A percentile compares a stretch with the other conserved stretches of the same genome.
phyloP scores from a whole-genome alignment of 176 grass and related monocot genomes.

The Carex kokanica region DNA sequence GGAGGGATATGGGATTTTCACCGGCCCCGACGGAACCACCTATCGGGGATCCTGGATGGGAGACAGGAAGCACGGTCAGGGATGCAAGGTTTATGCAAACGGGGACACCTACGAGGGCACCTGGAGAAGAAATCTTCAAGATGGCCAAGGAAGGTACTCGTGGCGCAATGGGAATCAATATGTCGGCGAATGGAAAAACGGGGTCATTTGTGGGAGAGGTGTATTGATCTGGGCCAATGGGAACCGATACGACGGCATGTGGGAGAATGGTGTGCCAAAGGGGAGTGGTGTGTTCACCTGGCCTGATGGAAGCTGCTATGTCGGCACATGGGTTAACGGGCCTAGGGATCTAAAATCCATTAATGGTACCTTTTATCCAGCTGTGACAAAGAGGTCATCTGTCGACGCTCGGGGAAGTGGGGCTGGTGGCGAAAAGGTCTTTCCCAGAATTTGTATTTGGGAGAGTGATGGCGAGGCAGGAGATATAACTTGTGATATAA shows the following conservation, averaged over 20 bases:
- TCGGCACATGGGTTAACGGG: slow-evolving; percentile 62
- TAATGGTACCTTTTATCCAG: slow-evolving; percentile 75
- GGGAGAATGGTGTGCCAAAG: slow-evolving; percentile 79
- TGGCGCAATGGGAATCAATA: slow-evolving; percentile 96
- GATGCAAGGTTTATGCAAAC: slow-evolving; percentile 78
- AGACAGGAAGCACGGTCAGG: slow-evolving; percentile 66
- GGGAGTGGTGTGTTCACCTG: slow-evolving; percentile 80
- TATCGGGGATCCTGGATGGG: slow-evolving; percentile 78
- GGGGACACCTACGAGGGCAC: slow-evolving; percentile 94
- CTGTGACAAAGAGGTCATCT: slow-evolving; percentile 64
- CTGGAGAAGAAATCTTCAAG: slow-evolving; percentile 83
- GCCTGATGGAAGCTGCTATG: slow-evolving; percentile 84
- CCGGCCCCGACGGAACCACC: slow-evolving; percentile 57
- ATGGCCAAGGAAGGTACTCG: slow-evolving; percentile 83
- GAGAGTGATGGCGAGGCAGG: slow-evolving; percentile 90
- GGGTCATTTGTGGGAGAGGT: slow-evolving; percentile 84
- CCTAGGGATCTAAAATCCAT: slow-evolving; percentile 48
- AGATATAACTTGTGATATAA: slow-evolving; percentile 96
- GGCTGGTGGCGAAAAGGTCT: slow-evolving; percentile 30
- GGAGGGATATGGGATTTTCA: slow-evolving; percentile 77
- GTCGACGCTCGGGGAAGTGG: slow-evolving; percentile 49
- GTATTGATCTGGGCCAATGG: slow-evolving; percentile 90
- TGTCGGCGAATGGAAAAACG: slow-evolving; percentile 83
- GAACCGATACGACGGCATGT: slow-evolving; percentile 84
- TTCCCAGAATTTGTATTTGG: slow-evolving; percentile 99